phyloP scores from a whole-genome alignment of 495 filamentous ascomycete species.

The Penicillium cinerascens region DNA sequence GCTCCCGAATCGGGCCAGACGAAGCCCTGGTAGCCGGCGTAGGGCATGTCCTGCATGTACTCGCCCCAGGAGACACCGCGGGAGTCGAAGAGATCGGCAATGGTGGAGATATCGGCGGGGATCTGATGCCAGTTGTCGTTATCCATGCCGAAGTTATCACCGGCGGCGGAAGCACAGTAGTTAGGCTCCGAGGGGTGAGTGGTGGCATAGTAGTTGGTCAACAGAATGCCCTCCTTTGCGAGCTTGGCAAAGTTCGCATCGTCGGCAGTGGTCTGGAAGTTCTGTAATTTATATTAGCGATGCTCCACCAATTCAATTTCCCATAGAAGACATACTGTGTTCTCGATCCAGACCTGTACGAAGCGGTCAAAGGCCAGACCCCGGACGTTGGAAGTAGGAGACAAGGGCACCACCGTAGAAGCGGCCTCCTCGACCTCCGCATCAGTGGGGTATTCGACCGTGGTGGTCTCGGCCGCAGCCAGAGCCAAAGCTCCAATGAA shows the following conservation, averaged over 20 bases:
- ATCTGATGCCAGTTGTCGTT: conserved; percentile 58
- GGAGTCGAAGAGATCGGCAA: conserved; percentile 67
- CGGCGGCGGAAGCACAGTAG: conserved; percentile 60
- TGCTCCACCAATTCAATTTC: background rate
- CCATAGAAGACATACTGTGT: conserved; percentile 53
- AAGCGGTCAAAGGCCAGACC: conserved; percentile 67
- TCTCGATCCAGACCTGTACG: conserved; percentile 69
- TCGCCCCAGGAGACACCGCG: conserved; percentile 64
- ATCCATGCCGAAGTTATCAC: conserved; percentile 68
- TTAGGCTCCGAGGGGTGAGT: conserved; percentile 72
- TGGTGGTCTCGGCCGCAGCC: conserved; percentile 28
- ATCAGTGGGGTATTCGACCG: conserved; percentile 26
- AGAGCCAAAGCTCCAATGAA: conserved; percentile 24
- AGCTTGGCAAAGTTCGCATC: conserved; percentile 55
- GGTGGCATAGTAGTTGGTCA: conserved; percentile 61
- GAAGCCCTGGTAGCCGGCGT: conserved; percentile 61
- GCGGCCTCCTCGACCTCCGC: conserved; percentile 32
- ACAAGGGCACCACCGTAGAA: conserved; percentile 36
- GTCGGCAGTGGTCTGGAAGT: conserved; percentile 48
- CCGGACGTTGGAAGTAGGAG: conserved; percentile 56
- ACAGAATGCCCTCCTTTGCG: conserved; percentile 57
- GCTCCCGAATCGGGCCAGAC: conserved; percentile 45
- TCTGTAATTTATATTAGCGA: conserved; percentile 31
- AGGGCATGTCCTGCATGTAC: conserved; percentile 69
- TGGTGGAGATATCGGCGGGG: conserved; percentile 59